Conservation (phyloP, 805 yeast genomes). For the Tetrapisispora iriomotensis region DNA sequence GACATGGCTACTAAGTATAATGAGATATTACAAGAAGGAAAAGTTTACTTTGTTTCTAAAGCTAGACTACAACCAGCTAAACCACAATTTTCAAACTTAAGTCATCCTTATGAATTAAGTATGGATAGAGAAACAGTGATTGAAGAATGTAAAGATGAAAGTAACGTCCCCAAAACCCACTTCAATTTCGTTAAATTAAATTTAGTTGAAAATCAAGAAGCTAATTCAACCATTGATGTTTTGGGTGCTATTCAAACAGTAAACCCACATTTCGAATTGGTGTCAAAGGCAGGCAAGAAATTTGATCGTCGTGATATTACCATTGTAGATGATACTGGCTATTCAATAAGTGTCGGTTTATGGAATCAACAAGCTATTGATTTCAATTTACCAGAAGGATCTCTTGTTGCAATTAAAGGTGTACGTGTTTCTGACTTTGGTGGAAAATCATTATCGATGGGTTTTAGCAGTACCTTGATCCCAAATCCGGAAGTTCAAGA, state of each 20-base stretch:
- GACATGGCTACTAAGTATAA: slow-evolving; percentile 73
- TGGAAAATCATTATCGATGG: slow-evolving; percentile 74
- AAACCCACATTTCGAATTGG: slow-evolving; percentile 63
- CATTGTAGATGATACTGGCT: slow-evolving; percentile 76
- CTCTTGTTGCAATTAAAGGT: slow-evolving; percentile 88
- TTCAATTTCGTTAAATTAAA: slow-evolving; percentile 67
- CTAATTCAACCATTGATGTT: slow-evolving; percentile 70
- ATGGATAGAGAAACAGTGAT: slow-evolving; percentile 72
- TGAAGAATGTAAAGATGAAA: slow-evolving; percentile 52
- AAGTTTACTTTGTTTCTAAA: slow-evolving; percentile 74
- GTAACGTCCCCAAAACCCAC: slow-evolving; percentile 65
- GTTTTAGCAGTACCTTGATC: slow-evolving; percentile 64
- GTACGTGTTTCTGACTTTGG: slow-evolving; percentile 81
- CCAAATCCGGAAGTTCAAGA: slow-evolving; percentile 85
- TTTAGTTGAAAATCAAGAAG: slow-evolving; percentile 55
- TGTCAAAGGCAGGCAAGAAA: slow-evolving; percentile 84
- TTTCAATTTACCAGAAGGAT: slow-evolving; percentile 61
- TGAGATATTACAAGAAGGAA: slow-evolving; percentile 75
- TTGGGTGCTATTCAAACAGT: slow-evolving; percentile 78
- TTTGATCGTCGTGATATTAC: slow-evolving; percentile 85
- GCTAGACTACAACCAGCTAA: slow-evolving; percentile 77
- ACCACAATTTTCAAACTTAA: slow-evolving; percentile 72
- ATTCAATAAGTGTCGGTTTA: slow-evolving; percentile 66
- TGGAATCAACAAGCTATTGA: slow-evolving; percentile 87
- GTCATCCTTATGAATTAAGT: slow-evolving; percentile 80